These are phyloP conservation scores for Knoxdaviesia proteae DNA, from an alignment of 2,329 filamentous ascomycete genomes.

Conservation along the genomic window DNA sequence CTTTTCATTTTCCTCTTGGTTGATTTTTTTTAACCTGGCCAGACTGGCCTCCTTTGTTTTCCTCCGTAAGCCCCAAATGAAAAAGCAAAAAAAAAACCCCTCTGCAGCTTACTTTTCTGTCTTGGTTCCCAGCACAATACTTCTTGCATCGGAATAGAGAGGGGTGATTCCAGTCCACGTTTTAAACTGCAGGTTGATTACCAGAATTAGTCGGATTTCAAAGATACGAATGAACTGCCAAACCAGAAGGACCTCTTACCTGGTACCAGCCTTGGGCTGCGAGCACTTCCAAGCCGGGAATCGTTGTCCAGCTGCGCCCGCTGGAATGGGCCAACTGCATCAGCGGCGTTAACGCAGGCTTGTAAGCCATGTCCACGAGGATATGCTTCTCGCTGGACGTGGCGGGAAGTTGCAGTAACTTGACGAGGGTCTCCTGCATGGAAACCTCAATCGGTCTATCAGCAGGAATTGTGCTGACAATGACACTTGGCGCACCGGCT, in stretches of 20 bases:
- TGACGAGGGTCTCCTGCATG: conserved; percentile 43
- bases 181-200: conserved; percentile 35
- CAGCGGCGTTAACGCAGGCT: conserved; percentile 60
- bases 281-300: conserved; percentile 75
- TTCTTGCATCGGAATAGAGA: conserved; percentile 47
- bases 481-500: conserved; percentile 37
- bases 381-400: conserved; percentile 22
- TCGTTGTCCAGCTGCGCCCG: conserved; percentile 48
- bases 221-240: neutral
- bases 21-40: too few species aligned
- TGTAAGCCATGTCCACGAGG: conserved; percentile 91
- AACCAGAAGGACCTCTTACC: conserved; percentile 22
- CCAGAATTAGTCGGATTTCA: conserved; percentile 5
- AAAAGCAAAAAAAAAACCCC: too few species aligned
- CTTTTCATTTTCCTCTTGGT: too few species aligned
- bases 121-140: conserved; percentile 25
- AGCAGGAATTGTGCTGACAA: conserved; percentile 79
- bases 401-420: conserved; percentile 21
- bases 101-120: too few species aligned
- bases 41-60: too few species aligned
- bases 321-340: conserved; percentile 59
- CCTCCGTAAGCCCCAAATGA: too few species aligned
- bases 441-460: conserved; percentile 59
- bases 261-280: conserved; percentile 80
- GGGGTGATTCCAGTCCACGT: conserved; percentile 69